A percentile compares a stretch with the other conserved stretches of the same genome.
These are phyloP conservation scores for Penicillium sp. DNA, from an alignment of 2,329 filamentous ascomycete species.

Conservation along the genomic window DNA sequence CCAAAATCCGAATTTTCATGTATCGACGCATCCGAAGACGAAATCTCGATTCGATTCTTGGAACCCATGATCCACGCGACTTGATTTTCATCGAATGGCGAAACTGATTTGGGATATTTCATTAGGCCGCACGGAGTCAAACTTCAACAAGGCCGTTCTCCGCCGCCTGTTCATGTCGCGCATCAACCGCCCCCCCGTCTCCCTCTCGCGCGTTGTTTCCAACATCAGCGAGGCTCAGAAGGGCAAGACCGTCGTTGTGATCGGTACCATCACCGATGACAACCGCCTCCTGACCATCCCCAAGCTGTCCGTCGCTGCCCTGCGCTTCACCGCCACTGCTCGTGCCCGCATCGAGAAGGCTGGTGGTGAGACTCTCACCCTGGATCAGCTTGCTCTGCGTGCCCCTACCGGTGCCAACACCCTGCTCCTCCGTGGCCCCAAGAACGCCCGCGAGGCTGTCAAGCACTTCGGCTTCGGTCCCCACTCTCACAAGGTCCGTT, in stretches of 20 bases:
- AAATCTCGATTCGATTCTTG: background rate
- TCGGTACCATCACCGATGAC: constrained; percentile 96
- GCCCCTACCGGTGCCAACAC: constrained; percentile 96
- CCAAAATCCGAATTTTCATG: constrained; percentile 4
- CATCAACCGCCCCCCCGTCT: constrained; percentile 95
- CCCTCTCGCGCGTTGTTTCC: constrained; percentile 78
- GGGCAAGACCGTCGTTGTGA: constrained; percentile 80
- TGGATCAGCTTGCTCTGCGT: constrained; percentile 94
- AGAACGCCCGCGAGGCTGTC: constrained; percentile 95
- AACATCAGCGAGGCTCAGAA: constrained; percentile 54
- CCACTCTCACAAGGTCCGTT: constrained; percentile 86
- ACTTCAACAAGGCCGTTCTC: constrained; percentile 98
- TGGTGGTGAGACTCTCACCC: constrained; percentile 88
- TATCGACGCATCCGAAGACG: constrained; percentile 2
- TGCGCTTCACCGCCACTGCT: constrained; percentile 94
- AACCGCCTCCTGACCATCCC: constrained; percentile 85
- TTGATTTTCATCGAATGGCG: background rate
- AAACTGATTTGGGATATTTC: constrained; percentile 15
- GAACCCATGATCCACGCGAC: background rate
- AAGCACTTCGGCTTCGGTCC: constrained; percentile 99
- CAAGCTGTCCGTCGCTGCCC: constrained; percentile 88
- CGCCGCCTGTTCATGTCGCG: constrained; percentile 97
- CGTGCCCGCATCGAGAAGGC: constrained; percentile 89
- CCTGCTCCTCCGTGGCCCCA: constrained; percentile 91
- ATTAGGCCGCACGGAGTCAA: constrained; percentile 84